These are phyloP conservation scores for Hyphopichia buzzinii DNA, from an alignment of 1,139 yeast genomes.

Conservation along the genomic window DNA sequence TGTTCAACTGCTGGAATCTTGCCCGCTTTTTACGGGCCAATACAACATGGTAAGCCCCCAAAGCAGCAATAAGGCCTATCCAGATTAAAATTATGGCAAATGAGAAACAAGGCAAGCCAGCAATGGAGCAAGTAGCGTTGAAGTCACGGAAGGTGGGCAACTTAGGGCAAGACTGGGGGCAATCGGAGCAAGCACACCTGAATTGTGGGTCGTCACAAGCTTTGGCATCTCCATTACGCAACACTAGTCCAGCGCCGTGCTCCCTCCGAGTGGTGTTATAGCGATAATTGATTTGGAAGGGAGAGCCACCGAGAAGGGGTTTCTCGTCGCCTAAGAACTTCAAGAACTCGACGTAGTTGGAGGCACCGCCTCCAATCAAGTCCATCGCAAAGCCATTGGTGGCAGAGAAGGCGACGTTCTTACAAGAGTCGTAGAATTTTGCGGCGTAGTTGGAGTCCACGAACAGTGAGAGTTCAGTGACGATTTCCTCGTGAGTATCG, in stretches of 20 bases:
- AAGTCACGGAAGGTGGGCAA: conserved; percentile 45
- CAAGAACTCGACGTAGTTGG: conserved; percentile 64
- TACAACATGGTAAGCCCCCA: conserved; percentile 41
- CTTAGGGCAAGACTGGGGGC: conserved; percentile 74
- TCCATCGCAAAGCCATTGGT: conserved; percentile 98
- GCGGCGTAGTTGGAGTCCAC: conserved; percentile 61
- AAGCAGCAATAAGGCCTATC: conserved; percentile 27
- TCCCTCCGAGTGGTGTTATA: conserved; percentile 35
- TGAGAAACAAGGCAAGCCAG: conserved; percentile 70
- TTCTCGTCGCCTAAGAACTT: conserved; percentile 93
- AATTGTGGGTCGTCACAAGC: conserved; percentile 66
- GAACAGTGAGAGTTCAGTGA: conserved; percentile 66
- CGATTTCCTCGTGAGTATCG: conserved; percentile 56
- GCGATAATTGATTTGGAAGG: conserved; percentile 83
- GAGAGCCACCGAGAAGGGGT: conserved; percentile 91
- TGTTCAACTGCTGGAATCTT: conserved; percentile 8
- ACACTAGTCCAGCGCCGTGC: conserved; percentile 18
- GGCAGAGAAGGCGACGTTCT: conserved; percentile 85
- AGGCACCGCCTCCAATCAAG: conserved; percentile 94
- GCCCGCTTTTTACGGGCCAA: conserved; percentile 17
- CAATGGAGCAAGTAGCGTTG: conserved; percentile 50
- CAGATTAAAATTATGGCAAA: conserved; percentile 58
- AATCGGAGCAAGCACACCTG: conserved; percentile 89
- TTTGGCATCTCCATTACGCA: conserved; percentile 34
- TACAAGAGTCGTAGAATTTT: conserved; percentile 77